A percentile compares a stretch with the other conserved stretches of the same genome.
Conservation (phyloP, 441 rosid genomes). For the Geranium incanum region DNA sequence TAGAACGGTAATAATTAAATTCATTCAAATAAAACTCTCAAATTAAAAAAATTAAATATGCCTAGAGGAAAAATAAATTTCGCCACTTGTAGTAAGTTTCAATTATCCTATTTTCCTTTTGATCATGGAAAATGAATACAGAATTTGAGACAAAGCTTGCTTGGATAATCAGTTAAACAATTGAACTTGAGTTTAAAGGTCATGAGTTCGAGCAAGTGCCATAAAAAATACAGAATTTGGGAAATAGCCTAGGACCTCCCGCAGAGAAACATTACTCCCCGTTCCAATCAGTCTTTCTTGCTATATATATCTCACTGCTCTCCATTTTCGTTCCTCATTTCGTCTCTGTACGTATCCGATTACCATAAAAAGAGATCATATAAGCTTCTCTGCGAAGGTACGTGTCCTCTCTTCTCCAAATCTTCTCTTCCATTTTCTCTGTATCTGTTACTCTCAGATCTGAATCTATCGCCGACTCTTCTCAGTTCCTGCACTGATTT, state of each 20-base stretch:
- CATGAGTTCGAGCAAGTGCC: too few species aligned
- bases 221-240: not conserved
- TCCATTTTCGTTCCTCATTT: not conserved
- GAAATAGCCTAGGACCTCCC: not conserved
- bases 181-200: too few species aligned
- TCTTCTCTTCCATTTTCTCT: not conserved
- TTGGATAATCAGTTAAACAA: too few species aligned
- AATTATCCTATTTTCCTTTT: too few species aligned
- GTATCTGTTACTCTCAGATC: not conserved
- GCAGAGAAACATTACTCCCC: not conserved
- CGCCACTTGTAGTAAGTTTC: too few species aligned
- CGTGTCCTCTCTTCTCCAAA: constrained; percentile 2
- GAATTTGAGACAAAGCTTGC: too few species aligned
- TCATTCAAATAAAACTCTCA: too few species aligned
- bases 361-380: not conserved
- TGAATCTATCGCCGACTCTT: not conserved
- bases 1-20: too few species aligned
- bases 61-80: too few species aligned
- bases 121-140: too few species aligned
- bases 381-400: constrained; percentile 4
- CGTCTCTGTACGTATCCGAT: not conserved
- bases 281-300: not conserved
- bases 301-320: constrained; percentile 6
- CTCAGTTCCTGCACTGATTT: not conserved
- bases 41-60: too few species aligned